These are phyloP conservation scores for Boletus barrowsii DNA, from an alignment of 768 basidiomycete species.

Conservation along the genomic window DNA sequence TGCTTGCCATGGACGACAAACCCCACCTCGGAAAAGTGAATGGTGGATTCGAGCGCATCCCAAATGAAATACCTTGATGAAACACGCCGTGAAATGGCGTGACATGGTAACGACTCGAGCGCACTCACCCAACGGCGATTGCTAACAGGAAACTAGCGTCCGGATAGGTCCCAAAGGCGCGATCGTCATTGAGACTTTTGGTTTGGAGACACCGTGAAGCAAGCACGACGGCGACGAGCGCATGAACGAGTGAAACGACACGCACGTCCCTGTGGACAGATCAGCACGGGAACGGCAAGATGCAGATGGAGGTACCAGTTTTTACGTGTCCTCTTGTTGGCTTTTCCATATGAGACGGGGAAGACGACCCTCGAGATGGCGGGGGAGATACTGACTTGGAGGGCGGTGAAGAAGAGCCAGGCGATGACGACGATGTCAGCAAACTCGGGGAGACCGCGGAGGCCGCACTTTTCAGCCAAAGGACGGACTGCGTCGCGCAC, in stretches of 20 bases:
- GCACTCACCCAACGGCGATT: constrained; percentile 64
- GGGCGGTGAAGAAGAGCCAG: constrained; percentile 52
- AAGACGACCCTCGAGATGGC: constrained; percentile 45
- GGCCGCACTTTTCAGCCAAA: constrained; percentile 37
- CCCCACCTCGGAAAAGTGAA: constrained; percentile 67
- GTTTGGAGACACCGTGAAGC: constrained; percentile 52
- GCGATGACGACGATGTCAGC: constrained; percentile 53
- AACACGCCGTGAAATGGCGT: too few species aligned
- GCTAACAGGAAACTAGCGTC: constrained; percentile 56
- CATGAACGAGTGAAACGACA: constrained; percentile 71
- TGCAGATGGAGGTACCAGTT: constrained; percentile 48
- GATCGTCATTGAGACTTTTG: constrained; percentile 51
- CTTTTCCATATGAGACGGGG: constrained; percentile 47
- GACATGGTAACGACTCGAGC: background rate
- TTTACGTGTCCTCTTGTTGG: constrained; percentile 46
- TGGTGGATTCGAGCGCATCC: constrained; percentile 70
- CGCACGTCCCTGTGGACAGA: constrained; percentile 55
- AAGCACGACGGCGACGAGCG: constrained; percentile 62
- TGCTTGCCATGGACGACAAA: constrained; percentile 72
- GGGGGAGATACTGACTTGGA: constrained; percentile 62
- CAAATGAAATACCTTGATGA: constrained; percentile 70
- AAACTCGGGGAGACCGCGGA: constrained; percentile 54
- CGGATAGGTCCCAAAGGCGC: constrained; percentile 74
- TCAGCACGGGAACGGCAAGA: background rate
- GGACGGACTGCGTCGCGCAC: constrained; percentile 31